Base-by-base conservation (phyloP, 208 protist genomes). In the Angomonas desouzai region DNA sequence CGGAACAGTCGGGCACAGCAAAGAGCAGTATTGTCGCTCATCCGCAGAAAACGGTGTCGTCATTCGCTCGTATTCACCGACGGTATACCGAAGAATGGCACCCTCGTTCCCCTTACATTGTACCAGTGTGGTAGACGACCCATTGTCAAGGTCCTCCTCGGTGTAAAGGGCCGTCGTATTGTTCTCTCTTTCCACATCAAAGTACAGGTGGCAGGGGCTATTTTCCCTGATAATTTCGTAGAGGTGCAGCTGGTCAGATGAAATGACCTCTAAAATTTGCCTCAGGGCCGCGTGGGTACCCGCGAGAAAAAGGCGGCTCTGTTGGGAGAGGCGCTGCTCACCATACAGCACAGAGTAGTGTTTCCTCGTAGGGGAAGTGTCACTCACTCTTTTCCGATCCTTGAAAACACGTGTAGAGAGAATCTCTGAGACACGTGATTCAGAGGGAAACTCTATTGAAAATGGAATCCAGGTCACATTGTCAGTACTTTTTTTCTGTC, bases 141-240 rank as follows among this genome's bases (percentile, higher is more conserved):
- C 64, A 32, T 66, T 70, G 36, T 77, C 72, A 0, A 78, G 49
- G 10, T 45, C 48, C 25, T 70, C 47, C 3, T 74, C 51, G 7
- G 43, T 48, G 22, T 67, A 59, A 10, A 74, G 30, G 3, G 51
- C 72, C 6, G 64, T 63, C 49, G 68, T 71, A 55, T 94, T 70
- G 2, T 16, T 48, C 25, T 83, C 81, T 10, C 83, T 67, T 59
- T 95, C 89, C n/a, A 95, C 84, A 64, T 95, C 89, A n/a, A 95
- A 76, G 66, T 90, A 95, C 20, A 92, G 55, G 55, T 90, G 85
- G 58, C 89, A 95, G 1, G 79, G 79, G 3, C 53, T 25, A 1
- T 65, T 66, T 40, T 85, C 89, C 25, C 89, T 83, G 55, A 95
- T 85, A 40, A 95, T 76, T 56, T 95, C 89, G 72, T 95, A 95